phyloP scores from a whole-genome alignment of 2,329 filamentous ascomycete genomes.

The Ilyonectria sp. region DNA sequence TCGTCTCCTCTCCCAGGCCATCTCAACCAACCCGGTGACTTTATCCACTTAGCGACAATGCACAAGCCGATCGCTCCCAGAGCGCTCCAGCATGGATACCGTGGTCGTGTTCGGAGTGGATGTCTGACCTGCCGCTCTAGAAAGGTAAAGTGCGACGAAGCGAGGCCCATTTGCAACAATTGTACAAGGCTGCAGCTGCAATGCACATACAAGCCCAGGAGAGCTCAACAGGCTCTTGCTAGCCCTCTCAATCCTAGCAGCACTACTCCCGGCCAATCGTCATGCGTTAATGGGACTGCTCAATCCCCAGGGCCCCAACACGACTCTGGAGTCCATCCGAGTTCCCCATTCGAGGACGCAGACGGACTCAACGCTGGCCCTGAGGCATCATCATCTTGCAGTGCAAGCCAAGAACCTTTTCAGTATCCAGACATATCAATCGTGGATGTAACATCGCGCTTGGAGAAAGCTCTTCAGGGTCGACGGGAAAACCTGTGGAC shows the following conservation, averaged over 20 bases:
- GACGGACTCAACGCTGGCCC: background rate
- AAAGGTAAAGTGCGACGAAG: constrained; percentile 41
- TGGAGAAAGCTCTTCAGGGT: too few species aligned
- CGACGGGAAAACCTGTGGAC: too few species aligned
- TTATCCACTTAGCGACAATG: background rate
- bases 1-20: background rate
- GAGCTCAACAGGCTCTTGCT: constrained; percentile 10
- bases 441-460: too few species aligned
- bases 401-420: too few species aligned
- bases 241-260: background rate
- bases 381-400: background rate
- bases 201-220: constrained; percentile 35
- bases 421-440: too few species aligned
- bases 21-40: background rate
- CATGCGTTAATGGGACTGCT: background rate
- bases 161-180: constrained; percentile 33
- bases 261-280: background rate
- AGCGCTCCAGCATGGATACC: constrained; percentile 27
- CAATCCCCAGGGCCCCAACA: background rate
- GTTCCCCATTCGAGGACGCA: background rate
- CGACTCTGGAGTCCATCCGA: background rate
- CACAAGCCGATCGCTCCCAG: background rate
- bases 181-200: constrained; percentile 31
- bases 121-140: constrained; percentile 42
- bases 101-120: constrained; percentile 41